Conservation (phyloP, 306 rosid species). For the Acacia melanoxylon region DNA sequence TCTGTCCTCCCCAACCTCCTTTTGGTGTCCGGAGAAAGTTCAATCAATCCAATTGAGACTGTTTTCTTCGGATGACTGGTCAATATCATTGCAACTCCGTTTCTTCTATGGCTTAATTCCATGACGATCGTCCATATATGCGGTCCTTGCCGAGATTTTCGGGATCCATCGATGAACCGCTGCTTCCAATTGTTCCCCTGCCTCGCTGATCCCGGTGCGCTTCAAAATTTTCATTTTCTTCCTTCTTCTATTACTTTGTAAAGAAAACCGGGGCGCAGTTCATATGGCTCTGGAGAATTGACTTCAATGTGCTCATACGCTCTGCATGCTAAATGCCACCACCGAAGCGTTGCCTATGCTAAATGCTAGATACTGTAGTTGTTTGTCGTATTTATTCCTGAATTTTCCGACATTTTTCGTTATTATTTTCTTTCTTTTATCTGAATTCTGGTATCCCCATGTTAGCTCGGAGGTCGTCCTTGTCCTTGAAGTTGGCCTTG, state of each 20-base stretch:
- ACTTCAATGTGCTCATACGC: background rate
- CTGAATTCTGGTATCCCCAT: constrained; percentile 23
- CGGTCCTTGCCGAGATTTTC: constrained; percentile 36
- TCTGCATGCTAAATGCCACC: constrained; percentile 17
- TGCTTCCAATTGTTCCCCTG: constrained; percentile 61
- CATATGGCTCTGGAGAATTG: background rate
- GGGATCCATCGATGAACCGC: constrained; percentile 56
- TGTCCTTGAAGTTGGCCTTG: constrained; percentile 72
- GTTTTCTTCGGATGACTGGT: constrained; percentile 19
- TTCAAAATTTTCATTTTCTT: background rate
- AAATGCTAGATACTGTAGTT: background rate
- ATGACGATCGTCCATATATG: constrained; percentile 57
- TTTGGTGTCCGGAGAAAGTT: constrained; percentile 9
- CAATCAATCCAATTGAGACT: background rate
- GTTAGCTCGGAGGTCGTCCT: constrained; percentile 84
- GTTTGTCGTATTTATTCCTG: background rate
- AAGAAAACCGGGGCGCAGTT: constrained; percentile 15
- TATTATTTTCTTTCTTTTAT: background rate
- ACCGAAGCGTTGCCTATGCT: background rate
- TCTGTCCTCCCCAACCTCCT: background rate
- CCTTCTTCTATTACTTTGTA: background rate
- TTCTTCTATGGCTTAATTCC: background rate
- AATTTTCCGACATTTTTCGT: background rate
- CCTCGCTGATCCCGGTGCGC: constrained; percentile 80
- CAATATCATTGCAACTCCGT: constrained; percentile 30